These are phyloP conservation scores for Barnettozyma sp. DNA, from an alignment of 805 yeast genomes.

Conservation along the genomic window DNA sequence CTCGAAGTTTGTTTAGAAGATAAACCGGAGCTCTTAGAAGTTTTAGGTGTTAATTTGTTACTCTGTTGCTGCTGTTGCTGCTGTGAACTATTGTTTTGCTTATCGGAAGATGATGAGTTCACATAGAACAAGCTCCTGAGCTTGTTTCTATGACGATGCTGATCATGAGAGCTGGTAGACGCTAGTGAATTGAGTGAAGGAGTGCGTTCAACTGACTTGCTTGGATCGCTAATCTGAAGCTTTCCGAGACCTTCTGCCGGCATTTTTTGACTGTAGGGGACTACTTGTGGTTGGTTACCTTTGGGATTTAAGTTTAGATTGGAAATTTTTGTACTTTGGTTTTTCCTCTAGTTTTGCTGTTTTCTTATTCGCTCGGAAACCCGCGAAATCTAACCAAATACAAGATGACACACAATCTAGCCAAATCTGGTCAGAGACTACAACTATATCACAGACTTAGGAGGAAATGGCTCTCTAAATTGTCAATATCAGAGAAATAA, in stretches of 20 bases:
- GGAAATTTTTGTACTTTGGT: too few relatives aligned
- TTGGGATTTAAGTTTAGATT: too few relatives aligned
- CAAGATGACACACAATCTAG: neutral
- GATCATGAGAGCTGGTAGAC: slow-evolving; percentile 6
- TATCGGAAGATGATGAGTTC: slow-evolving; percentile 1
- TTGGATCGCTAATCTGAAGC: slow-evolving; percentile 5
- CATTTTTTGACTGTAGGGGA: slow-evolving; percentile 4
- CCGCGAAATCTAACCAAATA: slow-evolving; percentile 5
- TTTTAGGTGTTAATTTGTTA: slow-evolving; percentile 21
- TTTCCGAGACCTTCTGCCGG: slow-evolving; percentile 7
- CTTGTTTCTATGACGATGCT: slow-evolving; percentile 8
- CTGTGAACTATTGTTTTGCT: neutral
- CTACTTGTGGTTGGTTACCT: too few relatives aligned
- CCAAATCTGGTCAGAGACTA: neutral
- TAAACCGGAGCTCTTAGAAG: slow-evolving; percentile 21
- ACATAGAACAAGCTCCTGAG: slow-evolving; percentile 9
- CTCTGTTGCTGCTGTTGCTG: slow-evolving; percentile 2
- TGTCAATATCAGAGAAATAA: too few relatives aligned
- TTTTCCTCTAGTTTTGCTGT: slow-evolving; percentile 12
- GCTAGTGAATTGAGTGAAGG: slow-evolving; percentile 6
- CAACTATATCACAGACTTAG: too few relatives aligned
- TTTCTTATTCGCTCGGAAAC: slow-evolving; percentile 11
- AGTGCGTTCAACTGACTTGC: slow-evolving; percentile 5
- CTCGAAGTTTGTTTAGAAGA: slow-evolving; percentile 19
- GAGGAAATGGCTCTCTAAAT: too few relatives aligned